phyloP scores from a whole-genome alignment of 108 stramenopile genomes.

The Conticribra weissflogii region DNA sequence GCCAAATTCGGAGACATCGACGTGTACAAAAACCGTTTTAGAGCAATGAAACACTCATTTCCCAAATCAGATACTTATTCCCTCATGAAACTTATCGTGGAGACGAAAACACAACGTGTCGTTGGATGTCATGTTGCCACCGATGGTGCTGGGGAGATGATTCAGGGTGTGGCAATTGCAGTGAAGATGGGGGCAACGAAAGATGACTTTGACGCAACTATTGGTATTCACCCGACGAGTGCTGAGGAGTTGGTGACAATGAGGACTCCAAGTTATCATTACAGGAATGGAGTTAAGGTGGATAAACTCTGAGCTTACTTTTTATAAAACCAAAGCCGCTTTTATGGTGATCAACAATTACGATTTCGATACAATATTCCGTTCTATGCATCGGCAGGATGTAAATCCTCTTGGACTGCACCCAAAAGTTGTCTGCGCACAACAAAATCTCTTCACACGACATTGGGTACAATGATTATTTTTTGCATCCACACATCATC shows the following conservation, averaged over 20 bases:
- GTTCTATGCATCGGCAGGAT: too few relatives aligned
- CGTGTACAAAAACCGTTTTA: slow-evolving; percentile 71
- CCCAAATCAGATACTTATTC: slow-evolving; percentile 78
- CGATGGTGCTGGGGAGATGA: slow-evolving; percentile 80
- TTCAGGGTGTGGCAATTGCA: slow-evolving; percentile 86
- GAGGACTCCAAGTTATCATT: slow-evolving; percentile 65
- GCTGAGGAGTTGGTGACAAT: slow-evolving; percentile 67
- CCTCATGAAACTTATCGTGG: slow-evolving; percentile 70
- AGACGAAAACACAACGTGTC: slow-evolving; percentile 54
- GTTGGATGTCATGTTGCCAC: slow-evolving; percentile 53
- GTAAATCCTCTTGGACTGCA: too few relatives aligned
- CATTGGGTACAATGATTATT: too few relatives aligned
- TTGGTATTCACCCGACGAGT: slow-evolving; percentile 86
- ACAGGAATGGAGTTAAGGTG: slow-evolving; percentile 58
- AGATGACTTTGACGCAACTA: slow-evolving; percentile 72
- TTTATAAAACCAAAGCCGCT: too few relatives aligned
- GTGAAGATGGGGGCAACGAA: slow-evolving; percentile 87
- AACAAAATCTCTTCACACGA: too few relatives aligned
- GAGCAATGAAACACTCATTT: slow-evolving; percentile 78
- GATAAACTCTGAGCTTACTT: slow-evolving; percentile 30
- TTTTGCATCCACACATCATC: too few relatives aligned
- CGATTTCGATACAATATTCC: too few relatives aligned
- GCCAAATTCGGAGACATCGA: slow-evolving; percentile 71
- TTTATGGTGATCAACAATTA: too few relatives aligned
- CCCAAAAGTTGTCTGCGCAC: too few relatives aligned